Conservation (phyloP, 2,329 filamentous ascomycete species). For the Elsinoe necatrix region DNA sequence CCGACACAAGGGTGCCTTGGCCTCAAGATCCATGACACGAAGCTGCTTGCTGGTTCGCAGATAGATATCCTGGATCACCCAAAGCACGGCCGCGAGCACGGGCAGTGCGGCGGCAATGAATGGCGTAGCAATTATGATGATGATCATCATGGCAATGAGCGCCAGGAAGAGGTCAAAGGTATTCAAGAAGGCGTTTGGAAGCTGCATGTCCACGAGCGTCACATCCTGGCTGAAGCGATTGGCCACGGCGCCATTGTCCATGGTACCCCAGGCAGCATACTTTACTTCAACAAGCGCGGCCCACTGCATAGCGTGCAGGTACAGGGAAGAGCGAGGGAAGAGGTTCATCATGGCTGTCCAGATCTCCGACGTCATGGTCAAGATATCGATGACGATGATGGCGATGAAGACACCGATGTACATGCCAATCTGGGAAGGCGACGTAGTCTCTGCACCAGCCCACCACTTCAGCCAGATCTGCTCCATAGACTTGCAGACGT, state of each 20-base stretch:
- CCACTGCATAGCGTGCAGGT: constrained; percentile 18
- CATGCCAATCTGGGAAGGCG: constrained; percentile 10
- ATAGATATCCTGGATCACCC: constrained; percentile 39
- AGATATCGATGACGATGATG: neutral
- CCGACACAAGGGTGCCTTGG: constrained; percentile 42
- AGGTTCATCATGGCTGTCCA: constrained; percentile 14
- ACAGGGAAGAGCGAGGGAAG: constrained; percentile 17
- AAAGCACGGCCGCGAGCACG: constrained; percentile 25
- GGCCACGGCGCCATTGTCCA: constrained; percentile 17
- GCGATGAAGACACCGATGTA: constrained; percentile 7
- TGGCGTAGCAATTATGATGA: constrained; percentile 31
- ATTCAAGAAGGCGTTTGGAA: constrained; percentile 21
- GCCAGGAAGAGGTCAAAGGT: constrained; percentile 13
- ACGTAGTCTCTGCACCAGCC: constrained; percentile 10
- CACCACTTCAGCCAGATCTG: constrained; percentile 18
- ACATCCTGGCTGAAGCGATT: constrained; percentile 44
- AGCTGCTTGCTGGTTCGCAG: constrained; percentile 42
- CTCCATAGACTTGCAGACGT: constrained; percentile 8
- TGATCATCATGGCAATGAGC: neutral
- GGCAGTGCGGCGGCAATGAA: constrained; percentile 36
- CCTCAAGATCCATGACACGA: constrained; percentile 47
- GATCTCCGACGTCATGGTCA: neutral
- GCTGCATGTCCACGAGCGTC: constrained; percentile 38
- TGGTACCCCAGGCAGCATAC: constrained; percentile 15
- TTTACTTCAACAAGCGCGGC: constrained; percentile 16